Percentiles rank a stretch among this genome's conserved stretches.
phyloP scores from a whole-genome alignment of 2,329 filamentous ascomycete genomes.

The Fusarium fujikuroi region DNA sequence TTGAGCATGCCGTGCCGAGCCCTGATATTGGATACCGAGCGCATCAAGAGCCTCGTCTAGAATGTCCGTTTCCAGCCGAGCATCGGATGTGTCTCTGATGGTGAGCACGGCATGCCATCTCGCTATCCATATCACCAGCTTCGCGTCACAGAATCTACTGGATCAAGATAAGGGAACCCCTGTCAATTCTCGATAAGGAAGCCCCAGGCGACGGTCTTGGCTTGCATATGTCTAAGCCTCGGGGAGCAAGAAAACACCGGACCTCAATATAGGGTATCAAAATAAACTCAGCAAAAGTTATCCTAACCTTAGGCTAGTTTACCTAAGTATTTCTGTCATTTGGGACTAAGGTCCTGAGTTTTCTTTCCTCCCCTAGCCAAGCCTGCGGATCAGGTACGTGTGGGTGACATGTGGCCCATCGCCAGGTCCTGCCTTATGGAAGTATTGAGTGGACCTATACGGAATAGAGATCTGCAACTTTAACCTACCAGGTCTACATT shows the following conservation, averaged over 20 bases:
- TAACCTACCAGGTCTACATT: not conserved
- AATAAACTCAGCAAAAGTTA: no score
- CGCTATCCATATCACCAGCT: no score
- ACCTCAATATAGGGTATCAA: no score
- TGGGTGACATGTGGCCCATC: not conserved
- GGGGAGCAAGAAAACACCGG: no score
- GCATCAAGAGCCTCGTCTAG: not conserved
- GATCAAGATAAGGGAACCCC: not conserved
- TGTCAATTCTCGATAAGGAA: not conserved
- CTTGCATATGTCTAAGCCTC: not conserved
- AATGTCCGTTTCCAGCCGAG: not conserved
- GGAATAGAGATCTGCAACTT: not conserved
- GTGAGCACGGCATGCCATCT: no score
- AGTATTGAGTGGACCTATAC: not conserved
- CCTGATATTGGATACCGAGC: not conserved
- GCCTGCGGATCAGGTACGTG: not conserved
- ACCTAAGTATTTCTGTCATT: no score
- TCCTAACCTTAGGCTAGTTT: no score
- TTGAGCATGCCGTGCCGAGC: not conserved
- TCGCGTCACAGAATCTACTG: no score
- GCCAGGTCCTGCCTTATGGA: not conserved
- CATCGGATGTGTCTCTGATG: no score
- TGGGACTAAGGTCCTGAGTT: no score
- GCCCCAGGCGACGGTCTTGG: not conserved
- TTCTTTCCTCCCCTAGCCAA: not conserved